Percentiles rank a stretch among this genome's conserved stretches.
phyloP scores from a whole-genome alignment of 768 basidiomycete species.

The Chalciporus pseudorubinellus region DNA sequence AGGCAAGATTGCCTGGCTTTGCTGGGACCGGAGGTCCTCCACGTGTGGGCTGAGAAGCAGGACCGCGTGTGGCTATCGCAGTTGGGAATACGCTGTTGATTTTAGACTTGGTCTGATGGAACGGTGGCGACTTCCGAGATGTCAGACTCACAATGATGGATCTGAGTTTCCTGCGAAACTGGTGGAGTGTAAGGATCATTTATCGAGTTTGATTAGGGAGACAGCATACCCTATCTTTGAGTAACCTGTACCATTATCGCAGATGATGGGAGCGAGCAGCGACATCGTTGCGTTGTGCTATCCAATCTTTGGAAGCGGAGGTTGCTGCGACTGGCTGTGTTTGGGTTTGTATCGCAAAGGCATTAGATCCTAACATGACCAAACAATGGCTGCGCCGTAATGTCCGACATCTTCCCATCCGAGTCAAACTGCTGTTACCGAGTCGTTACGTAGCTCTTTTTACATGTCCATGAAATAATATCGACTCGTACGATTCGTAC shows the following conservation, averaged over 20 bases:
- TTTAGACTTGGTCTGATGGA: constrained; percentile 4
- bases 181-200: constrained; percentile 16
- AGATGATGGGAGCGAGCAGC: constrained; percentile 88
- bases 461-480: too few species aligned
- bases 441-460: too few species aligned
- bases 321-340: constrained; percentile 17
- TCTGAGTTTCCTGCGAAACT: constrained; percentile 99
- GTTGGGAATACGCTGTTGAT: constrained; percentile 87
- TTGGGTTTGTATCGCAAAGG: constrained; percentile 23
- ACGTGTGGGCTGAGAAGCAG: constrained; percentile 54
- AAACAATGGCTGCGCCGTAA: constrained; percentile 20
- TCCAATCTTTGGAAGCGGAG: constrained; percentile 7
- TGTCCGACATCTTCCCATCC: too few species aligned
- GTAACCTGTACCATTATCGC: constrained; percentile 96
- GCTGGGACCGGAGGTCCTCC: constrained; percentile 76
- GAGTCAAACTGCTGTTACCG: too few species aligned
- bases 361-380: constrained; percentile 23
- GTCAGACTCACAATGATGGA: constrained; percentile 82
- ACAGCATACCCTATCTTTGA: constrained; percentile 89
- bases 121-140: not conserved
- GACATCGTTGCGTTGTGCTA: constrained; percentile 54
- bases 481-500: too few species aligned
- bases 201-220: not conserved
- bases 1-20: constrained; percentile 89
- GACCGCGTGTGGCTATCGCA: constrained; percentile 85